Evolutionary conservation across 2,329 filamentous ascomycete species (phyloP), one percentile per base, ranked within the genome.

Genomic region (Metarhizium humberi): DNA sequence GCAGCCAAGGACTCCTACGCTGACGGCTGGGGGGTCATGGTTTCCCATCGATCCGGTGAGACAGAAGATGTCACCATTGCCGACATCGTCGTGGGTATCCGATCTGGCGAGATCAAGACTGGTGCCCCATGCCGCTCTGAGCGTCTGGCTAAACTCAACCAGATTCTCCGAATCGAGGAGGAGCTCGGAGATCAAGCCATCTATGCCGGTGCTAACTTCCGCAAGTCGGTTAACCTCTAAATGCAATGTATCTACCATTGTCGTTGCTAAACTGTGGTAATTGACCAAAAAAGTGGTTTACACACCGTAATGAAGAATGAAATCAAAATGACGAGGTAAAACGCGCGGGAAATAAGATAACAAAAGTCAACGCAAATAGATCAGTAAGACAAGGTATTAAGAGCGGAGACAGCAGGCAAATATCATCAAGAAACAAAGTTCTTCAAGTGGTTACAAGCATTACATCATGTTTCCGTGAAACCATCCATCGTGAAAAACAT

Each of bases 1-100:
- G 94, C 94, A 55, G 92, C 94, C 74, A 96, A 97, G 85, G 94
- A 97, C 79, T 95, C 92, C 52, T 97, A 94, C 73, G 88, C 87
- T 65, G 92, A 90, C 67, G 86, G 84, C 73, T 99, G 94, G 94
- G 92, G 92, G 73, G 92, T 99, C 80, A 97, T 99, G 94, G 94
- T 99, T 62, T 97, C 94, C 63, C 94, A 99, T 84, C 88, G 94
- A 68, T 99, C 94, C 60, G 94, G 94, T 74, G 94, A 99, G 88
- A 99, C 94, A 58, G 94, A 97, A 80, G 94, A 99, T 79, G 94
- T 99, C 67, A 99, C 94, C 76, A 99, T 99, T 73, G 87, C 94
- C 66, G 94, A 99, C 73, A 94, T 99, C 66, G 91, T 92, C 62
- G 94, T 99, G 66, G 94, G 94, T 80, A 89, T 99, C 71, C 90